Base-by-base conservation (phyloP, 179 eudicot genomes). In the Gypsophila paniculata region DNA sequence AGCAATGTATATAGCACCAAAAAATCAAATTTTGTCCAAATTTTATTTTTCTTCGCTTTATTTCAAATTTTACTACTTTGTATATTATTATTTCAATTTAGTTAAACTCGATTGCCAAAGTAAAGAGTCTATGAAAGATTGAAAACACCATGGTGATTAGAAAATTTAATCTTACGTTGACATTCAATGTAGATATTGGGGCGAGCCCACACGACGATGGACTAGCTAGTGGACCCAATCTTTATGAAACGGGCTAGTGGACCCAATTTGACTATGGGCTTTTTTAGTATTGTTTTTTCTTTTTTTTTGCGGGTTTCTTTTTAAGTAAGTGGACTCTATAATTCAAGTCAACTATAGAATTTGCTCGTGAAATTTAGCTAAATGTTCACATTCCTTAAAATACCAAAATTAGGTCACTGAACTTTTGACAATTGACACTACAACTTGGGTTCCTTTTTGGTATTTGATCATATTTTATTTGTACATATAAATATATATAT, bases 201-300 rank as follows among this genome's bases (percentile, higher is more conserved):
- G 34, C 34, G 34, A 29, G 34, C 34, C 34, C 34, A 29, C 34
- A 29, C 2, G 4, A 4, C 34, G 4, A 1, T 29, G 34, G 34
- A 29, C 4, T 1, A 29, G 34, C 4, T 1, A 29, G 34, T 29
- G 34, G 34, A 29, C 34, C 34, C 34, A 29, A 29, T 29, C 34
- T 29, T 29, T 29, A 29, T 1, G 4, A 1, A 42, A 42, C 8
- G 51, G 15, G 9, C 15, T 10, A 63, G 51, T 63, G 68, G 68
- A 21, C 51, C 51, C 68, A 38, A 46, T 13, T 38, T 46, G 32
- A 44, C 54, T 15, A 42, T 46, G 69, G 69, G 54, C 32, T 65
- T 63, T 63, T 19, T 6, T 4, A 11, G 3, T 13, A 4, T 61
- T 22, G 1, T 2, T 2, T 15, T 6, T 39, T 22, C 13, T 18